Conservation (phyloP, 176 grass and related monocot species). For the Ensete glaucum region DNA sequence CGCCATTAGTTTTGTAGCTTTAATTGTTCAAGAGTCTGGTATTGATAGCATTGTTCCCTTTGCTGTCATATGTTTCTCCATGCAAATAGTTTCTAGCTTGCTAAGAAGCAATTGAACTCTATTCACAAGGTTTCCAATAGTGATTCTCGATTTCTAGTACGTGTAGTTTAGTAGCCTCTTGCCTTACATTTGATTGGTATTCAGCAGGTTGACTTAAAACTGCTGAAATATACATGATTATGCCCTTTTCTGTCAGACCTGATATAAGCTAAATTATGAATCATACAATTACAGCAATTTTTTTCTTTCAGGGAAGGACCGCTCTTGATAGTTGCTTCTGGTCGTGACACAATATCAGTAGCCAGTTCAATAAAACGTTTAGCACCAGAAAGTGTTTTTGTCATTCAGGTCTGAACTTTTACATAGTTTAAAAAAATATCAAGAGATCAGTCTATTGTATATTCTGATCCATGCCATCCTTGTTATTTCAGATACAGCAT, state of each 20-base stretch:
- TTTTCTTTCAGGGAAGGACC: constrained; percentile 66
- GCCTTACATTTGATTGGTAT: neutral
- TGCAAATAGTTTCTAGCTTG: neutral
- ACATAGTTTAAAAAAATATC: neutral
- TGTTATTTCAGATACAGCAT: constrained; percentile 74
- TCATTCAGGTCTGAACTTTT: constrained; percentile 59
- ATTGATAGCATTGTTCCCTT: neutral
- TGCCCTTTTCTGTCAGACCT: neutral
- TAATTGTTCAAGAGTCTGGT: too few species aligned
- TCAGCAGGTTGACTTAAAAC: neutral
- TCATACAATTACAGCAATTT: constrained; percentile 16
- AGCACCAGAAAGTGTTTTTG: constrained; percentile 70
- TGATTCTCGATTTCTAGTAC: too few species aligned
- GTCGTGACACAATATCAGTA: constrained; percentile 74
- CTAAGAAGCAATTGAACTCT: too few species aligned
- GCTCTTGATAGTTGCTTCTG: constrained; percentile 73
- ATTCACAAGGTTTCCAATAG: too few species aligned
- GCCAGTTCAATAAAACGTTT: constrained; percentile 69
- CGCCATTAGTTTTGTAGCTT: too few species aligned
- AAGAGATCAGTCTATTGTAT: neutral
- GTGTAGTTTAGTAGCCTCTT: neutral
- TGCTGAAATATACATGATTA: neutral
- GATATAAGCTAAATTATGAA: neutral
- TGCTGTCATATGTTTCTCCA: neutral
- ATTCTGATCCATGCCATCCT: neutral